Evolutionary conservation across 2,329 filamentous ascomycete genomes (phyloP).

Genomic region (Venturia effusa): DNA sequence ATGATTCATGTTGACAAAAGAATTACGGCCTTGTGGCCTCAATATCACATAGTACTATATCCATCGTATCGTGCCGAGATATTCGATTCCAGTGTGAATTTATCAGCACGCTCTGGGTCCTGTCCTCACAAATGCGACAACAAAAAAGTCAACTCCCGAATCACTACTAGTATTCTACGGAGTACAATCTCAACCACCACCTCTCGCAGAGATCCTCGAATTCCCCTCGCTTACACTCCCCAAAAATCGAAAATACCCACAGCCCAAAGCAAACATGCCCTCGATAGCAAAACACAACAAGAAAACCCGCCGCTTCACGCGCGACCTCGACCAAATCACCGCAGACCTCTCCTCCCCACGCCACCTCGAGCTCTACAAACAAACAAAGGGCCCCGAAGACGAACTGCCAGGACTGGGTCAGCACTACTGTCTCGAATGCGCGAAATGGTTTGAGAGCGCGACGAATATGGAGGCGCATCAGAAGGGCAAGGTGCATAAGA

Average conservation of each 20-base stretch:
- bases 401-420: conserved; percentile 80
- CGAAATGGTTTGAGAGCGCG: conserved; percentile 92
- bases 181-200: not conserved
- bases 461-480: conserved; percentile 62
- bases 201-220: too few species aligned
- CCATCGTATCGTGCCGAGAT: not conserved
- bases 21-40: too few species aligned
- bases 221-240: not conserved
- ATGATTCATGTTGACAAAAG: too few species aligned
- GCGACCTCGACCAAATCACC: conserved; percentile 88
- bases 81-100: not conserved
- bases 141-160: not conserved
- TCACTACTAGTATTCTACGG: not conserved
- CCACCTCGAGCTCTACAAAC: conserved; percentile 70
- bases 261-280: not conserved
- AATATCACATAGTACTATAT: too few species aligned
- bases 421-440: conserved; percentile 84
- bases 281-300: conserved; percentile 5
- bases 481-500: conserved; percentile 87
- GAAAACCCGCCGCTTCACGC: conserved; percentile 27
- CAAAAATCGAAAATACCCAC: not conserved
- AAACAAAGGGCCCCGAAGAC: conserved; percentile 71
- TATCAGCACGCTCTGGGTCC: not conserved
- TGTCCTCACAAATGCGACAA: not conserved
- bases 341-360: conserved; percentile 67